Conservation (phyloP, 164 flowering plant species). For the Litsea cubeba region DNA sequence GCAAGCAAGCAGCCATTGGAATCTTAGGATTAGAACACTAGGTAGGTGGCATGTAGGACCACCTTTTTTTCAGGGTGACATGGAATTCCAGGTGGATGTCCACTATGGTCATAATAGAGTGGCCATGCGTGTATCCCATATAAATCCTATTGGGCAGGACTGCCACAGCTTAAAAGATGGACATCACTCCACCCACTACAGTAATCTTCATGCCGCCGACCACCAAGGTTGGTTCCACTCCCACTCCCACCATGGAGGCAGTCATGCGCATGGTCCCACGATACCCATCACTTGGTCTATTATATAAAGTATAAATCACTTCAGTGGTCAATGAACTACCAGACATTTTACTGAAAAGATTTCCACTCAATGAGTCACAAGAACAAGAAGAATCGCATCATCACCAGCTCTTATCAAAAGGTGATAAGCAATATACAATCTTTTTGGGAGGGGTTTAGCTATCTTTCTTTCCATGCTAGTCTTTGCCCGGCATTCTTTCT, state of each 20-base stretch:
- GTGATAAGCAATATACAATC: too few species aligned
- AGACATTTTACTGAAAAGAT: too few species aligned
- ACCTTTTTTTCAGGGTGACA: not conserved
- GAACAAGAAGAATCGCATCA: too few species aligned
- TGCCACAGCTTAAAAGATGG: not conserved
- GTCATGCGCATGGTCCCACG: not conserved
- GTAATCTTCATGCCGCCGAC: not conserved
- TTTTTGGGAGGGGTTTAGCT: too few species aligned
- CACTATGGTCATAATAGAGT: not conserved
- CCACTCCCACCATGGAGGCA: not conserved
- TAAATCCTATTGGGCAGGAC: not conserved
- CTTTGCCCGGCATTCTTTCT: too few species aligned
- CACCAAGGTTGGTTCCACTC: not conserved
- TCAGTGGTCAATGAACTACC: too few species aligned
- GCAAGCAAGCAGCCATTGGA: not conserved
- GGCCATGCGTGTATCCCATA: conserved; percentile 8
- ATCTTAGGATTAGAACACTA: not conserved
- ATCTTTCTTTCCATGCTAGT: too few species aligned
- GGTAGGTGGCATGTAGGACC: not conserved
- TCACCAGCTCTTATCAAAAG: too few species aligned
- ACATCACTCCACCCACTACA: not conserved
- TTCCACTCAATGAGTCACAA: too few species aligned
- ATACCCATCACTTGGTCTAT: too few species aligned
- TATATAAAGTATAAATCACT: too few species aligned
- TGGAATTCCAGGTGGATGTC: not conserved